phyloP scores from a whole-genome alignment of 2,329 filamentous ascomycete species.

The Alternaria triticimaculans region DNA sequence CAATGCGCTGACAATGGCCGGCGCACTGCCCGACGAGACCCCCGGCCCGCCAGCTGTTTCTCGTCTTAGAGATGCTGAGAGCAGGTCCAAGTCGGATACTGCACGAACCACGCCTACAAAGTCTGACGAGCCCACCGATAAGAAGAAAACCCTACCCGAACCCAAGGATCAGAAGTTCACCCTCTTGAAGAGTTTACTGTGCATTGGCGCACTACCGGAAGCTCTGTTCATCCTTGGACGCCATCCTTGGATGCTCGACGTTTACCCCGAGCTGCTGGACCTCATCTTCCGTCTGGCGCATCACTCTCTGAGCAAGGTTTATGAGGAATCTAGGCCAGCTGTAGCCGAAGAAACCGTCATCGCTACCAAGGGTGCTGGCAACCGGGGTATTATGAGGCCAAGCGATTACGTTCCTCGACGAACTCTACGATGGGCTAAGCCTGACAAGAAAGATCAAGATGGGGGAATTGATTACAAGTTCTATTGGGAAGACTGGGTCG shows the following conservation, averaged over 20 bases:
- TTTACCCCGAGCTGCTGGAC: constrained; percentile 80
- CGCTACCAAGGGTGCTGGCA: constrained; percentile 49
- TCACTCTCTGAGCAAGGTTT: constrained; percentile 80
- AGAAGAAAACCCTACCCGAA: constrained; percentile 66
- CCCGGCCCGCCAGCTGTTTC: constrained; percentile 50
- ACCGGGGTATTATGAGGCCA: constrained; percentile 67
- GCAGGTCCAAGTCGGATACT: constrained; percentile 55
- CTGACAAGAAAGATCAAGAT: constrained; percentile 76
- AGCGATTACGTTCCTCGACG: constrained; percentile 66
- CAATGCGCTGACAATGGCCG: constrained; percentile 88
- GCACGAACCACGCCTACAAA: constrained; percentile 52
- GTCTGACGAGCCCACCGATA: constrained; percentile 48
- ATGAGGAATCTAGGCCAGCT: constrained; percentile 60
- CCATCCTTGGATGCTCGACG: constrained; percentile 90
- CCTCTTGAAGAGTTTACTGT: constrained; percentile 82
- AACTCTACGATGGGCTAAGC: constrained; percentile 80
- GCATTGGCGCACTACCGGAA: constrained; percentile 91
- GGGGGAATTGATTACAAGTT: constrained; percentile 83
- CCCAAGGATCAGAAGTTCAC: constrained; percentile 87
- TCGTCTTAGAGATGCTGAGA: constrained; percentile 63
- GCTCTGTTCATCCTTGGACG: constrained; percentile 89
- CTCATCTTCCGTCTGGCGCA: constrained; percentile 85
- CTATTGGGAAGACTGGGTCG: constrained; percentile 97
- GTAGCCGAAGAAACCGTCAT: constrained; percentile 51
- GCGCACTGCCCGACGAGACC: constrained; percentile 84